Conservation (phyloP, 805 yeast genomes). For the Maudiozyma barnettii region DNA sequence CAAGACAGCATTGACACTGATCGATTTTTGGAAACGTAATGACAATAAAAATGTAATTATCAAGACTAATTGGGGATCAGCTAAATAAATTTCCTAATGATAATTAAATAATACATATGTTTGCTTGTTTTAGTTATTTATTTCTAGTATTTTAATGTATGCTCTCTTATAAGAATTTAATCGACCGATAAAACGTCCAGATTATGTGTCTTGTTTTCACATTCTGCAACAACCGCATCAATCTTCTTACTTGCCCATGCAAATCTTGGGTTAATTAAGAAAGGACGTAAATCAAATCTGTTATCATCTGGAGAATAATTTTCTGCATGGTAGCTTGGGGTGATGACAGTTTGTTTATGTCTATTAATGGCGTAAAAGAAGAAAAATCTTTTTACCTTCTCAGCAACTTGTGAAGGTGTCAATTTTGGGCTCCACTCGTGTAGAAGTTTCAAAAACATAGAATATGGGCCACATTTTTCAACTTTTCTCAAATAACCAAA, state of each 20-base stretch:
- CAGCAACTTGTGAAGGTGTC: slow-evolving; percentile 78
- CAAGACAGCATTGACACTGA: slow-evolving; percentile 48
- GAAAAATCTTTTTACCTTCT: slow-evolving; percentile 85
- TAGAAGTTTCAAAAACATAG: slow-evolving; percentile 81
- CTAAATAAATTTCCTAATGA: not conserved
- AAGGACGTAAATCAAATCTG: slow-evolving; percentile 93
- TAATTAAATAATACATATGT: not conserved
- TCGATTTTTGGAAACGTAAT: slow-evolving; percentile 39
- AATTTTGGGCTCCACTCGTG: slow-evolving; percentile 88
- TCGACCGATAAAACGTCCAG: slow-evolving; percentile 28
- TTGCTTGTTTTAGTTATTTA: not conserved
- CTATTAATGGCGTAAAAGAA: slow-evolving; percentile 91
- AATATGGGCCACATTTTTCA: slow-evolving; percentile 91
- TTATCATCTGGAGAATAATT: slow-evolving; percentile 97
- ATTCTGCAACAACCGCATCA: slow-evolving; percentile 61
- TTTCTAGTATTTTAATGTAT: not conserved
- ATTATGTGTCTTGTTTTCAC: slow-evolving; percentile 31
- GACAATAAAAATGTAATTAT: slow-evolving; percentile 29
- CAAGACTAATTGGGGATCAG: slow-evolving; percentile 33
- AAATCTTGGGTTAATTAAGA: slow-evolving; percentile 81
- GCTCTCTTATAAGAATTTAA: slow-evolving; percentile 4
- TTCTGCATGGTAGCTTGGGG: slow-evolving; percentile 97
- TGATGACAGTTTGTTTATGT: slow-evolving; percentile 94
- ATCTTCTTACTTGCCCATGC: slow-evolving; percentile 86
- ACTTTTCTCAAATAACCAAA: slow-evolving; percentile 89